Evolutionary conservation across 148 eudicot species (phyloP).

Genomic region (Talinum fruticosum): DNA sequence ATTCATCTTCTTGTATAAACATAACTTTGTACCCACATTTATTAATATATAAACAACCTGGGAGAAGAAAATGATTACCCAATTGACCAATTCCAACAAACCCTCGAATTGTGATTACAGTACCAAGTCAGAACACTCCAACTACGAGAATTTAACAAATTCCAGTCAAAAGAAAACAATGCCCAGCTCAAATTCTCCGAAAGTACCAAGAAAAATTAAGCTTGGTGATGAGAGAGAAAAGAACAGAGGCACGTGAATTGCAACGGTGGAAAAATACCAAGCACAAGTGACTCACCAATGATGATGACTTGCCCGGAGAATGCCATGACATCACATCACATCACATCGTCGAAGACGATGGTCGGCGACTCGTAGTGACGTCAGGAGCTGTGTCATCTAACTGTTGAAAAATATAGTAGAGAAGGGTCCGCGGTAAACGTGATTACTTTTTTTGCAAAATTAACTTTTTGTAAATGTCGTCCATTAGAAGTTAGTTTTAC

Average conservation of each 20-base stretch:
- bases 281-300: too few species aligned
- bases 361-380: neutral
- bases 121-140: constrained; percentile 17
- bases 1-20: neutral
- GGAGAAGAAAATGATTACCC: neutral
- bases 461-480: too few species aligned
- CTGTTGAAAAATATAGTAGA: constrained; percentile 7
- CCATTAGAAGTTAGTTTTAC: too few species aligned
- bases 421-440: too few species aligned
- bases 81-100: constrained; percentile 19
- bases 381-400: constrained; percentile 10
- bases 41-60: neutral
- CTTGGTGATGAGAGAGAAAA: too few species aligned
- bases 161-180: neutral
- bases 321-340: too few species aligned
- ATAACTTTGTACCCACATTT: neutral
- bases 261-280: too few species aligned
- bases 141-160: neutral
- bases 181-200: neutral
- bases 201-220: neutral
- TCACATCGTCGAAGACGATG: constrained; percentile 17
- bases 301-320: too few species aligned
- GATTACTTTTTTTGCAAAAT: too few species aligned
- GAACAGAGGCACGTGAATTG: neutral
- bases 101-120: neutral